Percentiles rank a stretch among this genome's conserved stretches.
Evolutionary conservation across 306 rosid species (phyloP).

Genomic region (Quercus parvula): DNA sequence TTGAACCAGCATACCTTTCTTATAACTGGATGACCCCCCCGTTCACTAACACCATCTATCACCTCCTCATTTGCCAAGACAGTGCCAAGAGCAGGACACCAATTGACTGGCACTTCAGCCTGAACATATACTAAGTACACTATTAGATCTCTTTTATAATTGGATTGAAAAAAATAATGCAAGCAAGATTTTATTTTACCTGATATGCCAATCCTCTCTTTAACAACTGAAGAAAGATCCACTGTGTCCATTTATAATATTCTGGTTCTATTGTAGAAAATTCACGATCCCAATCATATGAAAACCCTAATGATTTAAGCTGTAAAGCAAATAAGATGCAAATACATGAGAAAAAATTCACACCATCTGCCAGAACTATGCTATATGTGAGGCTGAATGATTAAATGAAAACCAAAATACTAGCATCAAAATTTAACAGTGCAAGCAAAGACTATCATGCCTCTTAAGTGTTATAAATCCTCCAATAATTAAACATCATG

Average conservation of each 20-base stretch:
- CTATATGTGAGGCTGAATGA: background rate
- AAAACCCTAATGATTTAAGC: slow-evolving; percentile 94
- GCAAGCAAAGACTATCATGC: background rate
- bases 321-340: slow-evolving; percentile 39
- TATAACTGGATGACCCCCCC: slow-evolving; percentile 94
- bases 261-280: slow-evolving; percentile 89
- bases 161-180: slow-evolving; percentile 8
- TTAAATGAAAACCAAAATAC: background rate
- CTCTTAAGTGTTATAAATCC: background rate
- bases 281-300: slow-evolving; percentile 98
- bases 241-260: slow-evolving; percentile 96
- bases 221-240: slow-evolving; percentile 93
- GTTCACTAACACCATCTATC: slow-evolving; percentile 91
- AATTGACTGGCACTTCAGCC: slow-evolving; percentile 99
- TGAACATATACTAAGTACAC: slow-evolving; percentile 29
- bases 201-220: slow-evolving; percentile 96
- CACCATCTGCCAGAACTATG: slow-evolving; percentile 12
- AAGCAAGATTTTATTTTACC: slow-evolving; percentile 44
- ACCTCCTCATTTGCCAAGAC: slow-evolving; percentile 99
- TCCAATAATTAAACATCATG: slow-evolving; percentile 11
- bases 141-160: slow-evolving; percentile 12
- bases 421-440: background rate
- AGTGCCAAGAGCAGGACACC: slow-evolving; percentile 99
- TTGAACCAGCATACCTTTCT: slow-evolving; percentile 56
- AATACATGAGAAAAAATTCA: slow-evolving; percentile 22